These are phyloP conservation scores for Gnomoniopsis smithogilvyi DNA, from an alignment of 2,329 filamentous ascomycete species.

Conservation along the genomic window DNA sequence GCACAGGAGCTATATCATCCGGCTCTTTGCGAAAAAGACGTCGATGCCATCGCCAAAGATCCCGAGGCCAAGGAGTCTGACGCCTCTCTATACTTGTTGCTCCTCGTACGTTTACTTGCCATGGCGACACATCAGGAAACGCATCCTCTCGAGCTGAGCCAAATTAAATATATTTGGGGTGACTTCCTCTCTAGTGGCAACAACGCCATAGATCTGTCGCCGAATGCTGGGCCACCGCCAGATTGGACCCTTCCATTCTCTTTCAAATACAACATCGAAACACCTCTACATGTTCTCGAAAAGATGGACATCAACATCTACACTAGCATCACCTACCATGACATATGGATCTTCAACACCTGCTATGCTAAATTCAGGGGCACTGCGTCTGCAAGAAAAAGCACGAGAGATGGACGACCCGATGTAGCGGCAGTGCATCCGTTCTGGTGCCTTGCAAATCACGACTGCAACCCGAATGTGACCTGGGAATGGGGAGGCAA, in stretches of 20 bases:
- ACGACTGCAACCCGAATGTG: conserved; percentile 94
- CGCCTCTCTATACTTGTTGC: conserved; percentile 59
- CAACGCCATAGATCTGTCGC: conserved; percentile 53
- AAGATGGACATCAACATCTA: conserved; percentile 84
- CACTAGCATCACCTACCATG: conserved; percentile 53
- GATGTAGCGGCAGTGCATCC: conserved; percentile 93
- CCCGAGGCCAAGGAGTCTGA: conserved; percentile 57
- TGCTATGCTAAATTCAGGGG: conserved; percentile 91
- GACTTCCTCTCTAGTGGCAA: conserved; percentile 54
- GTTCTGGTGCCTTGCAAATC: conserved; percentile 94
- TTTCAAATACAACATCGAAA: conserved; percentile 71
- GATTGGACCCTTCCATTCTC: conserved; percentile 73
- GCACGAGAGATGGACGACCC: conserved; percentile 71
- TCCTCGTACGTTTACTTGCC: conserved; percentile 61
- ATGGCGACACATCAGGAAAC: conserved; percentile 58
- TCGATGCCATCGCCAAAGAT: conserved; percentile 64
- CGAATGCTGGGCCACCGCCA: conserved; percentile 54
- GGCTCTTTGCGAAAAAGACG: conserved; percentile 62
- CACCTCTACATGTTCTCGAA: conserved; percentile 73
- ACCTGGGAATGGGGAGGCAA: conserved; percentile 87
- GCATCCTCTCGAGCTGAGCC: conserved; percentile 61
- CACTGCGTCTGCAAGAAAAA: conserved; percentile 83
- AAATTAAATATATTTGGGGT: conserved; percentile 68
- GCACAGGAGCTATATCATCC: conserved; percentile 62
- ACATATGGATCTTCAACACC: conserved; percentile 85